Evolutionary conservation across 2,329 filamentous ascomycete species (phyloP).

Genomic region (Botrytis fragariae): DNA sequence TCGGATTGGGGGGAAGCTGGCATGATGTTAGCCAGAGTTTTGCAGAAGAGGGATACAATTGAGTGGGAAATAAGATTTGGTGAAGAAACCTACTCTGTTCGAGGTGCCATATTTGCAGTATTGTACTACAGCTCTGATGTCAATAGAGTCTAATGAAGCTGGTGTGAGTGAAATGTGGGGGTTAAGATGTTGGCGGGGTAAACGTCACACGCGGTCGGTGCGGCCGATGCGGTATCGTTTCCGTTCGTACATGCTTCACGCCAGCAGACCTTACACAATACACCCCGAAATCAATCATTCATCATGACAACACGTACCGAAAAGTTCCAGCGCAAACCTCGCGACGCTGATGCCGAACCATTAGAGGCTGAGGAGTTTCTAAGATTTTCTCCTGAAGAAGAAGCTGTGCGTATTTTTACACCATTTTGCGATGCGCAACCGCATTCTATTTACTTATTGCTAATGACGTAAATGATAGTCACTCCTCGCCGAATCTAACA

Average conservation of each 20-base stretch:
- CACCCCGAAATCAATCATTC: conserved; percentile 14
- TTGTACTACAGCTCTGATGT: neutral
- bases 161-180: conserved; percentile 15
- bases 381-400: conserved; percentile 44
- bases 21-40: neutral
- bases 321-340: conserved; percentile 36
- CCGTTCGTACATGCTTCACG: conserved; percentile 15
- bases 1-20: conserved; percentile 71
- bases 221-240: conserved; percentile 8
- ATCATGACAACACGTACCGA: conserved; percentile 38
- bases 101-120: conserved; percentile 23
- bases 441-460: neutral
- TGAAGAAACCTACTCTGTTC: conserved; percentile 27
- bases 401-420: conserved; percentile 39
- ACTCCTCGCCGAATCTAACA: conserved; percentile 68
- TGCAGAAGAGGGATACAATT: no score
- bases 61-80: neutral
- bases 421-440: neutral
- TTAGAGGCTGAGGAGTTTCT: conserved; percentile 34
- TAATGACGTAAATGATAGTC: conserved; percentile 44
- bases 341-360: conserved; percentile 26
- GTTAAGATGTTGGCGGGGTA: conserved; percentile 16
- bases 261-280: conserved; percentile 18
- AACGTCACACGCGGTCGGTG: neutral
- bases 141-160: neutral